Base-by-base conservation (phyloP, 2,329 filamentous ascomycete species). In the Nemania sp. region DNA sequence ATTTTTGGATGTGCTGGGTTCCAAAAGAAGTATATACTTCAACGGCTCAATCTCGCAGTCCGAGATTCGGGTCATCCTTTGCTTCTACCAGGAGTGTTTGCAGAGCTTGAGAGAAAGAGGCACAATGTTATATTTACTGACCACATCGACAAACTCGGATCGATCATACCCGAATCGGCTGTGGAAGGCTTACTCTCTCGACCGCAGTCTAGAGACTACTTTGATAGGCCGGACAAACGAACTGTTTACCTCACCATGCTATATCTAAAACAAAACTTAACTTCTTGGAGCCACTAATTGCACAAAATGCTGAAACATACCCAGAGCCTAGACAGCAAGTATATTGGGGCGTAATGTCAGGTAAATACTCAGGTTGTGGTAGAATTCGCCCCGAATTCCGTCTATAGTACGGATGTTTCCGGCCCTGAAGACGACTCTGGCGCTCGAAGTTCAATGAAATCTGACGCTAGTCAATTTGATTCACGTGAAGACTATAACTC, bases 21-120 rank as follows among this genome's bases (percentile, higher is more conserved):
- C 5, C 63, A 66, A 22, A 52, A 61, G 49, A 41, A 54, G 2
- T 61, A 66, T 32, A 66, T 74, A 5, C 20, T 69, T 15, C 61
- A 47, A 24, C 67, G 54, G n/a, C 49, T 75, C n/a, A 20, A 7
- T 4, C 24, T 3, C 41, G 27, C 49, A 5, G 27, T 15, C 11
- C 56, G 26, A 22, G 63, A 69, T 6, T 55, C 67, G 22, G 4
- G 52, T 58, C 73, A 79, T 51, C 76, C 77, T 2, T 64, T 79
- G 13, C 65, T 78, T 0, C 26, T 78, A 5, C 71, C 73, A 1
- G 76, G 72, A 7, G 73, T 79, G 2, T 69, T 79, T 15, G 75
- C 72, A 3, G 77, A 78, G 60, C 62, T 78, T 1, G 77, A 79
- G 59, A 66, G 71, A 2, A 51, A 55, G 0, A 71, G 76, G 24